phyloP scores from a whole-genome alignment of 2,329 filamentous ascomycete species.

The Sporothrix luriei region DNA sequence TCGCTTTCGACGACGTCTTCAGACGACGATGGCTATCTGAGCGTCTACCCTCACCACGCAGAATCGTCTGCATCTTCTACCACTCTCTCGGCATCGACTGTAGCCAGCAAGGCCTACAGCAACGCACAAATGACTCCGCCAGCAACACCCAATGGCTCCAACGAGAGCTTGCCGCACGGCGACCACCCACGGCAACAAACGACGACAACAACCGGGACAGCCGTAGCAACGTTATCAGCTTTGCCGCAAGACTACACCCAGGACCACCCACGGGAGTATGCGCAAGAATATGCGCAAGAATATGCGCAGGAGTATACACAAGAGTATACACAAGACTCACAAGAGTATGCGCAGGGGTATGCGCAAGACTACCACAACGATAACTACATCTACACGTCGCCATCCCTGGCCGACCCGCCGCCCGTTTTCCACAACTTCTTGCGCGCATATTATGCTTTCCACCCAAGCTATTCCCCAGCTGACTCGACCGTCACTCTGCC shows the following conservation, averaged over 20 bases:
- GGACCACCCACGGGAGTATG: conserved; percentile 23
- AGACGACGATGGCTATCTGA: conserved; percentile 42
- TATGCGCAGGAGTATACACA: conserved; percentile 24
- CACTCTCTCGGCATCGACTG: conserved; percentile 17
- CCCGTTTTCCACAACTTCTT: conserved; percentile 91
- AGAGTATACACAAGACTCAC: conserved; percentile 24
- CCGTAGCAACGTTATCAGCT: conserved; percentile 1
- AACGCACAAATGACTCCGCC: conserved; percentile 74
- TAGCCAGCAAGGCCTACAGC: conserved; percentile 48
- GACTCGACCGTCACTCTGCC: conserved; percentile 86
- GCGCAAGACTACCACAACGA: conserved; percentile 26
- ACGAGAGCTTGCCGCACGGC: conserved; percentile 57
- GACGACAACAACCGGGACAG: conserved; percentile 2
- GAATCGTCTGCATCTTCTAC: conserved; percentile 69
- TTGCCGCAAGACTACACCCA: conserved; percentile 17
- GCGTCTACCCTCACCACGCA: conserved; percentile 56
- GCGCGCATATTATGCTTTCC: conserved; percentile 90
- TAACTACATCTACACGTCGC: conserved; percentile 28
- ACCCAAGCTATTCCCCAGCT: conserved; percentile 73
- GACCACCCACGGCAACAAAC: conserved; percentile 40
- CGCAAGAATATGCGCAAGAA: conserved; percentile 22
- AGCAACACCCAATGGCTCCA: conserved; percentile 69
- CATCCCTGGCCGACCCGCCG: conserved; percentile 55
- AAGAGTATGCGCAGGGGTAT: conserved; percentile 24
- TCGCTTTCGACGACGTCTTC: conserved; percentile 38